Base-by-base conservation (phyloP, 169 alveolate species). In the Plasmodium ovale region DNA sequence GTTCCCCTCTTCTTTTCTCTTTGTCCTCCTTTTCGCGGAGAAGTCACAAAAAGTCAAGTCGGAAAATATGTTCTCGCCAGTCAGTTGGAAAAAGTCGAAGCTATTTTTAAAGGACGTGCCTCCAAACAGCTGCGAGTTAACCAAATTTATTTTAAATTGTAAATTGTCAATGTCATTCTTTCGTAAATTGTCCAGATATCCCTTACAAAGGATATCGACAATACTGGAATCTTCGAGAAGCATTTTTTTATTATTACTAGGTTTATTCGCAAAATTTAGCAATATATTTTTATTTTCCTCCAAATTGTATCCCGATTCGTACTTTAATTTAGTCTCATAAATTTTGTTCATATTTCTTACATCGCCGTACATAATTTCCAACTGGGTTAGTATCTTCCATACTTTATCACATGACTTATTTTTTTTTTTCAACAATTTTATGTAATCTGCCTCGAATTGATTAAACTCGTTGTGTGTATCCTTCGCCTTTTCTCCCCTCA, bases 231-330 rank as follows among this genome's bases (percentile, higher is more conserved):
- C 70, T 16, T 82, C 72, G 49, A 82, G 9, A n/a, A 59, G 21
- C 16, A 49, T 51, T 33, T 51, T 58, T 65, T 82, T 82, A 6
- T 65, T 58, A 19, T 49, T 23, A 33, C 49, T 64, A 0, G 77
- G 65, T 56, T 51, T 16, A 44, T 64, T 82, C 9, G 14, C 74
- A 65, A 65, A 82, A 65, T 82, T 72, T 12, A 82, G 21, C 14
- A 82, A 51, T 14, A 82, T 39, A 58, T 82, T 65, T 65, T 82
- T 82, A 82, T 82, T 82, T 82, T 82, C 90, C 21, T 82, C 90
- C 47, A 82, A 65, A 65, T 82, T 82, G 39, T 82, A 82, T 23
- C 90, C 90, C 42, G 90, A 64, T 1, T 82, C 90, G 65, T 65
- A 82, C 51, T 65, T 82, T 29, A 82, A 42, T 82, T 65, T 82